Conservation (phyloP, 1,139 yeast genomes). For the Sugiyamaella grinbergsii region DNA sequence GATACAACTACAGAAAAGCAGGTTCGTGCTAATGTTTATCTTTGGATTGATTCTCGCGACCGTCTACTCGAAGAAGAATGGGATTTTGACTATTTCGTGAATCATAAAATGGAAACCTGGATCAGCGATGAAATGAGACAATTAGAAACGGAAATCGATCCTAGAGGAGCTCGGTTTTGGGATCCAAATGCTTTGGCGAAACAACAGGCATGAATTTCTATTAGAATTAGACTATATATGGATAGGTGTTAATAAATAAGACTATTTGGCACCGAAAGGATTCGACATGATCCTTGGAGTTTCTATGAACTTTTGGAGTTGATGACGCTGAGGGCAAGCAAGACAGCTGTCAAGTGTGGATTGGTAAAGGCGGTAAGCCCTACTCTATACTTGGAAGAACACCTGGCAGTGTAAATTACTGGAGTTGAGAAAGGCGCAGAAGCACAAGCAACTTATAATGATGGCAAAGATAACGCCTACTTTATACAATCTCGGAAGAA, state of each 20-base stretch:
- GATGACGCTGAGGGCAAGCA: no score
- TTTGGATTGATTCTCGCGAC: slow-evolving; percentile 32
- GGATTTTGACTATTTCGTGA: slow-evolving; percentile 31
- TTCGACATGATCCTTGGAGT: no score
- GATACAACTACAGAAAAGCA: slow-evolving; percentile 27
- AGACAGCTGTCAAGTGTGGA: no score
- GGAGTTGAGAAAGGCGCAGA: no score
- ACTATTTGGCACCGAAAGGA: no score
- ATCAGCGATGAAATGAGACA: slow-evolving; percentile 32
- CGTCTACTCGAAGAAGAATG: slow-evolving; percentile 30
- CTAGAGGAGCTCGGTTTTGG: slow-evolving; percentile 31
- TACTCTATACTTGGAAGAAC: no score
- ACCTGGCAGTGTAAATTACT: no score
- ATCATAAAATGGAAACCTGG: slow-evolving; percentile 32
- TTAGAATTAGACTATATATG: neutral
- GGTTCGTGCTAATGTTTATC: slow-evolving; percentile 32
- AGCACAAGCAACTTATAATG: no score
- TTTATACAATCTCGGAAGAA: no score
- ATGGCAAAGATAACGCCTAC: no score
- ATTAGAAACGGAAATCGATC: slow-evolving; percentile 23
- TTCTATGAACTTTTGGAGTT: no score
- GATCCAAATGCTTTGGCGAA: slow-evolving; percentile 22
- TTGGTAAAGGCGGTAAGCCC: no score
- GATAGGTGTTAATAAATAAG: neutral
- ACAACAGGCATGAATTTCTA: neutral